Conservation (phyloP, 2,329 filamentous ascomycete species). For the Cordyceps militaris region DNA sequence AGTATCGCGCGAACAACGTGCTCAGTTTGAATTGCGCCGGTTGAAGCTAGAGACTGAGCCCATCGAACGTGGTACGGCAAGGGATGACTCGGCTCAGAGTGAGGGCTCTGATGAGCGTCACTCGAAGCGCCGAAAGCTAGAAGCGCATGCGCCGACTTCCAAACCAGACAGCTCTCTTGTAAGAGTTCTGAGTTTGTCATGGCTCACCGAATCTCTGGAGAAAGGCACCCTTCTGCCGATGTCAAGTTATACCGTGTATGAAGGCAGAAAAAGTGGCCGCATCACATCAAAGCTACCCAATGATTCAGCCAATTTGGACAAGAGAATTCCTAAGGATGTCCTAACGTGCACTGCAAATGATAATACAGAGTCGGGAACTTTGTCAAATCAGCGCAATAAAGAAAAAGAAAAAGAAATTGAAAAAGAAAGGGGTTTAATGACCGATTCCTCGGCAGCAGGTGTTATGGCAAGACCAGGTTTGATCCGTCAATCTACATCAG, state of each 20-base stretch:
- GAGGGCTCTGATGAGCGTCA: conserved; percentile 4
- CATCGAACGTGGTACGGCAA: background rate
- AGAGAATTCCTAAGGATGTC: conserved; percentile 9
- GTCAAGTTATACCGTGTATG: conserved; percentile 47
- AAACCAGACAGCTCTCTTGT: conserved; percentile 20
- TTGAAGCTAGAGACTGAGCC: conserved; percentile 53
- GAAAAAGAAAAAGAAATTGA: background rate
- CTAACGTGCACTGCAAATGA: conserved; percentile 19
- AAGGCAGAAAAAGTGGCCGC: conserved; percentile 31
- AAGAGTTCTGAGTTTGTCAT: conserved; percentile 51
- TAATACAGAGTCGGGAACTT: background rate
- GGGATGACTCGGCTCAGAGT: background rate
- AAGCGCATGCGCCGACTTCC: background rate
- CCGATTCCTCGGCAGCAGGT: background rate
- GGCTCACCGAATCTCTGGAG: conserved; percentile 49
- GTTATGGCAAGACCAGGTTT: conserved; percentile 32
- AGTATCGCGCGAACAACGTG: conserved; percentile 61
- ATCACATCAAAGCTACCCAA: background rate
- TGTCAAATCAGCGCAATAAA: background rate
- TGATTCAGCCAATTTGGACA: background rate
- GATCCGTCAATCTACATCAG: conserved; percentile 66
- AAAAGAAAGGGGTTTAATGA: background rate
- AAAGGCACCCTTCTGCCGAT: conserved; percentile 38
- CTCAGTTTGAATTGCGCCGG: conserved; percentile 68
- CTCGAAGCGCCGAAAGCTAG: conserved; percentile 18